Conservation (phyloP, 2,329 filamentous ascomycete genomes). For the Diaporthe sp. region DNA sequence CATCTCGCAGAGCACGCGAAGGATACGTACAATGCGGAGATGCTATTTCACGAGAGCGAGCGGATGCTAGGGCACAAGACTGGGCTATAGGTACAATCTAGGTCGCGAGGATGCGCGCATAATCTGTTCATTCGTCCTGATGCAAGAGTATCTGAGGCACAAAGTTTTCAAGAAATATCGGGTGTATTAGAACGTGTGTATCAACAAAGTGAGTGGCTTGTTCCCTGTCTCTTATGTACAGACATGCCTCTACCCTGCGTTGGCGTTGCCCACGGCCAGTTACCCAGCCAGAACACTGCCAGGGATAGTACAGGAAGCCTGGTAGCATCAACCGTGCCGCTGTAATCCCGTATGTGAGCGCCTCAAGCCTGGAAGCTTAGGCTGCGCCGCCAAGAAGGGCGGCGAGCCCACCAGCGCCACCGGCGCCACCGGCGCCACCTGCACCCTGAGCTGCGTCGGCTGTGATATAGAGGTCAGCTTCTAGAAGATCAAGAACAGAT, state of each 20-base stretch:
- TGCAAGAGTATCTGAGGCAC: background rate
- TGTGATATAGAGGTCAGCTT: too few species aligned
- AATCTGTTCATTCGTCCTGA: background rate
- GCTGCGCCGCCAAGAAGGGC: background rate
- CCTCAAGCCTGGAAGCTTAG: background rate
- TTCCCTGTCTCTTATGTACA: conserved; percentile 8
- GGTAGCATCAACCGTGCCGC: background rate
- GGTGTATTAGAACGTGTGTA: conserved; percentile 15
- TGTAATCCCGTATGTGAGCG: background rate
- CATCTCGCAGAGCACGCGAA: conserved; percentile 31
- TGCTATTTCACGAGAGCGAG: conserved; percentile 36
- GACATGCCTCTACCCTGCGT: conserved; percentile 4
- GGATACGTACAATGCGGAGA: conserved; percentile 30
- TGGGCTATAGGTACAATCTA: conserved; percentile 27
- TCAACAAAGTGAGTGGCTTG: conserved; percentile 4
- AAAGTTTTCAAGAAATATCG: background rate
- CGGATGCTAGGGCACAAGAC: conserved; percentile 33
- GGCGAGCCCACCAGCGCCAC: background rate
- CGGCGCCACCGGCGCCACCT: background rate
- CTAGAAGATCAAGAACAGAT: too few species aligned
- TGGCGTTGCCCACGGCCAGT: background rate
- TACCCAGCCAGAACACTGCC: background rate
- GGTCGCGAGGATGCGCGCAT: background rate
- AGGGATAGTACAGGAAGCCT: background rate
- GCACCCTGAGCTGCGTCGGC: background rate